phyloP scores from a whole-genome alignment of 345 rosid species.

The Gossypium longicalyx region DNA sequence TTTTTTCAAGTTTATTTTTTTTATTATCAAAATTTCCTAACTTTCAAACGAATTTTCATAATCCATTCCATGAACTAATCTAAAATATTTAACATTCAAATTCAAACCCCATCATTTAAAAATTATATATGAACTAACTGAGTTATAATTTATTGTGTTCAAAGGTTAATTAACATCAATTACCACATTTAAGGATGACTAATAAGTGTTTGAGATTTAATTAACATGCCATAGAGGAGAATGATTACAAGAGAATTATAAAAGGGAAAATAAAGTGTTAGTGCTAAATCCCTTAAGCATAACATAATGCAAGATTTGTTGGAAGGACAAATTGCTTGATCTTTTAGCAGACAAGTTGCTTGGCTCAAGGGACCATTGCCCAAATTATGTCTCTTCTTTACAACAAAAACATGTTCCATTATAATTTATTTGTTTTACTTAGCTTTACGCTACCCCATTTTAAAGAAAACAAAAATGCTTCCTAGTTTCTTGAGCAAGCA shows the following conservation, averaged over 20 bases:
- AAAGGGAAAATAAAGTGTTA: background rate
- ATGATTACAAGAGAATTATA: background rate
- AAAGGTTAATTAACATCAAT: no score
- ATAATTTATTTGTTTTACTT: constrained; percentile 7
- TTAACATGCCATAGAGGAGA: background rate
- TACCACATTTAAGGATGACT: background rate
- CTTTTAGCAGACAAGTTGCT: constrained; percentile 24
- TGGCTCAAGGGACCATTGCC: constrained; percentile 25
- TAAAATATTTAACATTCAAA: no score
- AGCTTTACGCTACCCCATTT: constrained; percentile 42
- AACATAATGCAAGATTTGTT: constrained; percentile 18
- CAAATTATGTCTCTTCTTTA: constrained; percentile 19
- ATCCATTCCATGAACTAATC: no score
- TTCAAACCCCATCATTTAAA: no score
- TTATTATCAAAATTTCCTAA: no score
- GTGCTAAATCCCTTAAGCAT: constrained; percentile 8
- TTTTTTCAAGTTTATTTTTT: no score
- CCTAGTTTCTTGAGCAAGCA: constrained; percentile 46
- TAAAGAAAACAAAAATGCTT: constrained; percentile 13
- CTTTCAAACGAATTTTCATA: no score
- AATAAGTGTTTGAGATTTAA: background rate
- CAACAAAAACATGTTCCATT: background rate
- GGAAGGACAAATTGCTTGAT: constrained; percentile 10
- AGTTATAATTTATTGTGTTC: no score
- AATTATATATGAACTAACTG: no score